These are phyloP conservation scores for Cotoneaster glaucophyllus DNA, from an alignment of 306 rosid genomes.

Conservation along the genomic window DNA sequence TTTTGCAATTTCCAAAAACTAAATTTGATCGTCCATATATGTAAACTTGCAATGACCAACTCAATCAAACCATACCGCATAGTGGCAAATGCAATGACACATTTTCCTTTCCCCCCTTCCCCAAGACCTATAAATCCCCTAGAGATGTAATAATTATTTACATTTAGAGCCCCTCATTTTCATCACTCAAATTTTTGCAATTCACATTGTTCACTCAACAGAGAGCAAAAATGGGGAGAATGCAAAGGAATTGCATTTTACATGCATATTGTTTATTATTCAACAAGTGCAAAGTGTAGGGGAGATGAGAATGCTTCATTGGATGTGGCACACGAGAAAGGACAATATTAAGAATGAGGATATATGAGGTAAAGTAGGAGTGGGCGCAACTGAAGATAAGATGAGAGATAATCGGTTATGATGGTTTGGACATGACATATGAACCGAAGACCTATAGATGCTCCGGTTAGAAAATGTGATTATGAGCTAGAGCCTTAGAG, in stretches of 20 bases:
- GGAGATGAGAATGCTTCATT: too few relatives aligned
- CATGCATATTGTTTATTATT: not conserved
- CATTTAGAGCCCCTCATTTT: not conserved
- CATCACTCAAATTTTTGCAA: not conserved
- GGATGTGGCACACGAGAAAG: too few relatives aligned
- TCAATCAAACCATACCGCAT: not conserved
- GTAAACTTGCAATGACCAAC: not conserved
- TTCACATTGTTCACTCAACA: not conserved
- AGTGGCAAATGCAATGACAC: not conserved
- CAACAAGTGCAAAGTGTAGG: too few relatives aligned
- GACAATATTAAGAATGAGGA: too few relatives aligned
- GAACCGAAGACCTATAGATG: too few relatives aligned
- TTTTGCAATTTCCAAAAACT: not conserved
- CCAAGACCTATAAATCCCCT: not conserved
- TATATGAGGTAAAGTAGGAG: too few relatives aligned
- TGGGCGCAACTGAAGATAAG: too few relatives aligned
- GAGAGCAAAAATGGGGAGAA: not conserved
- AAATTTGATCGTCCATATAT: not conserved
- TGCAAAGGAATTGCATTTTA: not conserved
- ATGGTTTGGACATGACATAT: too few relatives aligned
- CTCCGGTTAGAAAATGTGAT: too few relatives aligned
- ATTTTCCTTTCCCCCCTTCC: not conserved
- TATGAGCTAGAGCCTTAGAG: too few relatives aligned
- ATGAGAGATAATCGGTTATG: too few relatives aligned
- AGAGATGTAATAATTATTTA: too few relatives aligned